Base-by-base conservation (phyloP, 108 stramenopile genomes). In the Nannochloropsis salina region DNA sequence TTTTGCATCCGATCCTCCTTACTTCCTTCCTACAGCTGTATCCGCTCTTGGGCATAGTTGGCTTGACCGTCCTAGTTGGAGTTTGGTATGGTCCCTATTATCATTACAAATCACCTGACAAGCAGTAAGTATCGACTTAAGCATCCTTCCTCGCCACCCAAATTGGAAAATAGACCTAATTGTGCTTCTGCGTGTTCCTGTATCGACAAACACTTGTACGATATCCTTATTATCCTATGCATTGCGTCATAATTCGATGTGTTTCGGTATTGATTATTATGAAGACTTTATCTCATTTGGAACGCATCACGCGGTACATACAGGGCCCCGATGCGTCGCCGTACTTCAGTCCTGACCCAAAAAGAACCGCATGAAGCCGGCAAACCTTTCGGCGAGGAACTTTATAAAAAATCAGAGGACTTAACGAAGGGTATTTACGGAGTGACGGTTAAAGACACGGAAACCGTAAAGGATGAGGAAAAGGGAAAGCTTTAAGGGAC, bases 11-110 rank as follows among this genome's bases (percentile, higher is more conserved):
- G 61, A 3, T 74, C 47, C 47, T 15, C 15, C 15, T 6, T 6
- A 74, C n/a, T 74, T n/a, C n/a, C 61, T 74, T n/a, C 31, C 31
- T 74, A 74, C 61, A 74, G 61, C 15, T 74, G 61, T 74, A 74
- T n/a, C 61, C 61, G 61, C 61, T 74, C 61, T 4, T 74, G 8
- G 61, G 61, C 61, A 74, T 74, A 4, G n/a, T n/a, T 6, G 61
- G 20, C 6, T 15, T 8, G 8, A 74, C 61, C 15, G 61, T 74
- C 61, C 61, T 74, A 6, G 4, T 74, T 4, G 61, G 61, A n/a
- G 61, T n/a, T 6, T 74, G 61, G 61, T 74, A 74, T n/a, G 61
- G 61, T 15, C 61, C 61, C n/a, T n/a, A 74, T n/a, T 74, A 74
- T 74, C 8, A n/a, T 3, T 74, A 74, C 61, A 74, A 15, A 3